Base-by-base conservation (phyloP, 129 eudicot species). In the Heracleum sosnowskyi region DNA sequence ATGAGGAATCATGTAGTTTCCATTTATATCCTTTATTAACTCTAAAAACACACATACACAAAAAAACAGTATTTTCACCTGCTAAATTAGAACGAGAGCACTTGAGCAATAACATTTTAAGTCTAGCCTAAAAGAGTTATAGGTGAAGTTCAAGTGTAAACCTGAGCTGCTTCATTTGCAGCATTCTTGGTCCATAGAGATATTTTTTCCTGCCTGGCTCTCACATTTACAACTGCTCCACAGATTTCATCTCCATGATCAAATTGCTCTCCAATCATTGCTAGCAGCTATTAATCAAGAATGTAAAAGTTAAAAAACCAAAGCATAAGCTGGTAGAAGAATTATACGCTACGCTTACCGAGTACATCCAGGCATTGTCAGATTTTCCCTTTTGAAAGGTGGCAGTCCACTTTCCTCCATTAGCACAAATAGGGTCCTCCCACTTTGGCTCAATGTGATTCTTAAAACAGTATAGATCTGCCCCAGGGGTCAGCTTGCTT, bases 361-460 rank as follows among this genome's bases (percentile, higher is more conserved):
- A 86, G 79, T 88, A 87, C 68, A 91, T 89, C 98, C 98, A 92
- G 69, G 74, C 78, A n/a, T 70, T 86, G 79, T 92, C 98, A 24
- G 90, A 83, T 85, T 90, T 90, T 12, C 77, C 82, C 86, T 78
- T 88, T 0, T 26, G 0, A 76, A 85, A 87, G 76, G 75, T 83
- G 77, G 92, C 84, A 35, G 97, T 91, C 97, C 98, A 95, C 83
- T 92, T 95, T 73, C 98, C 98, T 60, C 98, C 98, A 82, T 95
- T 95, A 73, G 97, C 97, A 81, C 98, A 95, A 44, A 91, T 81
- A 77, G 97, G 98, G 87, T 95, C 97, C 82, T 95, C 98, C 98
- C 97, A 91, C 74, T 88, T 95, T 2, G 98, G 98, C 85, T 90
- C 94, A 42, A 95, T 90, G 57, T 90, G 84, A 75, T 90, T 34